phyloP scores from a whole-genome alignment of 2,329 filamentous ascomycete genomes.

The Aspergillus brunneoviolaceus region DNA sequence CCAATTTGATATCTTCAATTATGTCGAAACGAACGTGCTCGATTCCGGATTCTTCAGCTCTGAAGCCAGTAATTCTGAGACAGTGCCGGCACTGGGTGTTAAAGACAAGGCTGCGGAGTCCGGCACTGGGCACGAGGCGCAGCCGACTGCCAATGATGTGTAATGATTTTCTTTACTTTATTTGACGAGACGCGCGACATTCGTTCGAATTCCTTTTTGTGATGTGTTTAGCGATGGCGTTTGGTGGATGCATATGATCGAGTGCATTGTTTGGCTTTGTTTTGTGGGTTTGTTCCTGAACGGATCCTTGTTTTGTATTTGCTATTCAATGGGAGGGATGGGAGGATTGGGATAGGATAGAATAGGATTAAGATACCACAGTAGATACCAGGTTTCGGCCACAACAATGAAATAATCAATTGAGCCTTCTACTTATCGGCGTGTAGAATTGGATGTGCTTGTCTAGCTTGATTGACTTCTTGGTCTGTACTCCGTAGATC shows the following conservation, averaged over 20 bases:
- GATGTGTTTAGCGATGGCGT: constrained; percentile 18
- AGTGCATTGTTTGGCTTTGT: neutral
- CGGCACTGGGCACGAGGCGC: constrained; percentile 14
- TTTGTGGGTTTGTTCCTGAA: neutral
- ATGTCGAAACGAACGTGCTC: constrained; percentile 29
- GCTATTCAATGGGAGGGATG: neutral
- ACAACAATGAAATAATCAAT: neutral
- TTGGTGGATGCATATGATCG: constrained; percentile 6
- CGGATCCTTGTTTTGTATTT: neutral
- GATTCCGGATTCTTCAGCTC: constrained; percentile 41
- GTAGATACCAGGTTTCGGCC: neutral
- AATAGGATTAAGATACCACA: neutral
- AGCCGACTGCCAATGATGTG: constrained; percentile 15
- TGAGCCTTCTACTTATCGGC: too few relatives aligned
- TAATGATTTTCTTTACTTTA: constrained; percentile 20
- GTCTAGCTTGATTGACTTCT: too few relatives aligned
- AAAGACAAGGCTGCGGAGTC: constrained; percentile 23
- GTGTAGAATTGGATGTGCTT: too few relatives aligned
- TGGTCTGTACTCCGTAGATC: too few relatives aligned
- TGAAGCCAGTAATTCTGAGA: constrained; percentile 31
- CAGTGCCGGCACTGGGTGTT: constrained; percentile 18
- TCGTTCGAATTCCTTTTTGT: constrained; percentile 8
- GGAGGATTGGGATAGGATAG: neutral
- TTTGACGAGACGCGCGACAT: constrained; percentile 1
- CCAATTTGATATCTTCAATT: constrained; percentile 33